Conservation (phyloP, 225 moss, liverwort and hornwort species). For the Climacium dendroides region DNA sequence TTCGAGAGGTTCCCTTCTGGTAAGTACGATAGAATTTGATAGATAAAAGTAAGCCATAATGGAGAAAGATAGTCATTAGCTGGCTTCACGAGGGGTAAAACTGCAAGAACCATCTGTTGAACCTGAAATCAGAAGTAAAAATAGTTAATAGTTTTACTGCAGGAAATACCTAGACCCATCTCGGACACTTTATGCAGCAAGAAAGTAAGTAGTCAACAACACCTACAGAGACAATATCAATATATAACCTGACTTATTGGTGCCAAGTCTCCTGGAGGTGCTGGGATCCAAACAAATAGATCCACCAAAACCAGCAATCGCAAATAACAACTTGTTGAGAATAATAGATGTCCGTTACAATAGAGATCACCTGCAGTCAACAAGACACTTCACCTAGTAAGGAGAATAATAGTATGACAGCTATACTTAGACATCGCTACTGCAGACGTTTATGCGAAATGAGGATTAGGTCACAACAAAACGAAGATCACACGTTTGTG, state of each 20-base stretch:
- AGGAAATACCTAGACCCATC: not conserved
- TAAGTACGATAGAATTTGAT: conserved; percentile 80
- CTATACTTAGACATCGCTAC: not conserved
- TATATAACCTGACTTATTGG: conserved; percentile 37
- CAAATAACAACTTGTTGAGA: conserved; percentile 62
- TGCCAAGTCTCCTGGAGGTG: conserved; percentile 32
- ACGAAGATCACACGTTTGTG: not conserved
- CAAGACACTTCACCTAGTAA: not conserved
- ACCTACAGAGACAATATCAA: not conserved
- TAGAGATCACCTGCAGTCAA: conserved; percentile 54
- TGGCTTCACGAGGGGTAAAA: conserved; percentile 72
- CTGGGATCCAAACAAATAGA: conserved; percentile 54
- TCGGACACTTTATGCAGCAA: not conserved
- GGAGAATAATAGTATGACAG: not conserved
- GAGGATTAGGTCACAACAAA: not conserved
- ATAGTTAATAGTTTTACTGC: not conserved
- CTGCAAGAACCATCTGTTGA: conserved; percentile 60
- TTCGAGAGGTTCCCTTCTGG: conserved; percentile 60
- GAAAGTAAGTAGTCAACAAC: not conserved
- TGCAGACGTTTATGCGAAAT: not conserved
- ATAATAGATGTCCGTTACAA: conserved; percentile 44
- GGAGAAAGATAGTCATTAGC: conserved; percentile 49
- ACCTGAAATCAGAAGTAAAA: conserved; percentile 30
- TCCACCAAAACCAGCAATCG: conserved; percentile 76
- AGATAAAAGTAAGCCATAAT: conserved; percentile 79